phyloP scores from a whole-genome alignment of 108 stramenopile species.

The Aurantiochytrium sp. region DNA sequence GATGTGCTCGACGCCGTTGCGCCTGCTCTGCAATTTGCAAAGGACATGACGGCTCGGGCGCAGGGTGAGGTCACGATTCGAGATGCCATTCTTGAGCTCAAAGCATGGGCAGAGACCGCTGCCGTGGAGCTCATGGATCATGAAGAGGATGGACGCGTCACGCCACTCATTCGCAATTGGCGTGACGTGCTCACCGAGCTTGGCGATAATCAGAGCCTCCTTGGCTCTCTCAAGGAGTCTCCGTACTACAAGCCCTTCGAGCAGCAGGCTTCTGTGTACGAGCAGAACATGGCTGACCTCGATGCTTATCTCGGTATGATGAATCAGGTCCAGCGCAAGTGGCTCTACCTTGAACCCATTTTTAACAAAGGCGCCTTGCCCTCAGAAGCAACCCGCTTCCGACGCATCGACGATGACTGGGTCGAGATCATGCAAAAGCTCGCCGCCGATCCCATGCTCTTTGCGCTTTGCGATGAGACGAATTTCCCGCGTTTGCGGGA shows the following conservation, averaged over 20 bases:
- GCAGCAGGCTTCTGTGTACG: conserved; percentile 42
- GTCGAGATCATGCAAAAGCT: conserved; percentile 53
- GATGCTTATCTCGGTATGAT: conserved; percentile 17
- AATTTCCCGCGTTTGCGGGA: conserved; percentile 37
- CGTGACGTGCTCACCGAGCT: conserved; percentile 54
- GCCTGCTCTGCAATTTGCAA: conserved; percentile 41
- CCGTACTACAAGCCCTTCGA: conserved; percentile 58
- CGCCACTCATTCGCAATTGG: conserved; percentile 57
- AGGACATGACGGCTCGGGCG: conserved; percentile 52
- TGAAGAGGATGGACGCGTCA: conserved; percentile 35
- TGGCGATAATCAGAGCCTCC: conserved; percentile 62
- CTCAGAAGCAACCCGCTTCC: conserved; percentile 44
- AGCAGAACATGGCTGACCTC: conserved; percentile 28
- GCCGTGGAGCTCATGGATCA: conserved; percentile 44
- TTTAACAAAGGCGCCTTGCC: conserved; percentile 58
- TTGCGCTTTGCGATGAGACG: conserved; percentile 46
- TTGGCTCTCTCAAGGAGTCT: conserved; percentile 53
- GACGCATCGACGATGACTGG: conserved; percentile 55
- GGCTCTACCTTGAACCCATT: conserved; percentile 64
- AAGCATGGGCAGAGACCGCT: conserved; percentile 53
- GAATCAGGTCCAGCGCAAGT: conserved; percentile 50
- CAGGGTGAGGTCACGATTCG: conserved; percentile 59
- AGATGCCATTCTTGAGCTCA: conserved; percentile 54
- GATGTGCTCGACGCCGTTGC: conserved; percentile 27
- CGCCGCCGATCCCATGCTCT: conserved; percentile 44